Evolutionary conservation across 495 filamentous ascomycete genomes (phyloP).

Genomic region (Cryomyces antarcticus): DNA sequence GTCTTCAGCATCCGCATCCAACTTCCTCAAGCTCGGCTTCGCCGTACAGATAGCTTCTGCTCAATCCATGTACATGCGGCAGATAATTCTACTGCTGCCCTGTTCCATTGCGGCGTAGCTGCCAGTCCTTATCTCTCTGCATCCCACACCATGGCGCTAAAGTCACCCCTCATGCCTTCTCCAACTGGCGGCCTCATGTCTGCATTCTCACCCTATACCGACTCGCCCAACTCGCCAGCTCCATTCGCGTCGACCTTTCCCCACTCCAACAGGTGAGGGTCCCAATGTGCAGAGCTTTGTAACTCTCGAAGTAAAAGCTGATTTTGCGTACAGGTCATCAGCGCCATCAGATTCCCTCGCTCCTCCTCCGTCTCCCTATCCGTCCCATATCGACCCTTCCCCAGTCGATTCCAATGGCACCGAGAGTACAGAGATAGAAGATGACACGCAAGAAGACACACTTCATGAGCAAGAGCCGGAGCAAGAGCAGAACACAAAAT

Average conservation of each 20-base stretch:
- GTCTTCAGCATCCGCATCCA: too few relatives aligned
- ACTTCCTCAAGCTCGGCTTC: too few relatives aligned
- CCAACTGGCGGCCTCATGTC: constrained; percentile 26
- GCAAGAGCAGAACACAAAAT: background rate
- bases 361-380: constrained; percentile 19
- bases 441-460: constrained; percentile 31
- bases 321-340: constrained; percentile 5
- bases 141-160: constrained; percentile 2
- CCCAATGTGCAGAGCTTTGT: background rate
- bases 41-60: too few relatives aligned
- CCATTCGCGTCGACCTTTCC: constrained; percentile 26
- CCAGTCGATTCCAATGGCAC: constrained; percentile 61
- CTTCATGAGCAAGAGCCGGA: background rate
- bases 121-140: too few relatives aligned
- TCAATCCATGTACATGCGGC: too few relatives aligned
- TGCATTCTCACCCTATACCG: constrained; percentile 36
- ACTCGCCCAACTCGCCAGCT: constrained; percentile 34
- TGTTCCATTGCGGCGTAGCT: too few relatives aligned
- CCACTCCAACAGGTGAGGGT: constrained; percentile 26
- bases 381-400: constrained; percentile 39
- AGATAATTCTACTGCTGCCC: too few relatives aligned
- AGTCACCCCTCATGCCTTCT: constrained; percentile 19
- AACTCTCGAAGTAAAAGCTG: constrained; percentile 12
- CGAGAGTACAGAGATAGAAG: constrained; percentile 51
- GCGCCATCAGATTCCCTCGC: constrained; percentile 15